Evolutionary conservation across 345 rosid species (phyloP), one percentile per base, ranked within the genome.

Genomic region (Raphanus sativus): DNA sequence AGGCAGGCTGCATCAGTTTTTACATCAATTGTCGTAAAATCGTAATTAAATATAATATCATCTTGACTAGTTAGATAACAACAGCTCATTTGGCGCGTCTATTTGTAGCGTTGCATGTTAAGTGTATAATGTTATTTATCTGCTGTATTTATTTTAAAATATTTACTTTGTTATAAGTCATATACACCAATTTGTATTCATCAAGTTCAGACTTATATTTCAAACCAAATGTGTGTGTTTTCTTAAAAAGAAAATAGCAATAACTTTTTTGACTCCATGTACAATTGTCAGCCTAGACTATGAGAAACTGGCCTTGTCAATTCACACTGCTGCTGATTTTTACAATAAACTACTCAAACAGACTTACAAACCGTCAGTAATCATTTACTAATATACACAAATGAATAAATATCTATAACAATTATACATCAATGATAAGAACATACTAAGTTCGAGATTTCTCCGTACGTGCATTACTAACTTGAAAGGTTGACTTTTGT

Each of bases 81-180:
- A 21, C 21, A 21, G 79, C 74, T 61, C 62, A 15, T 33, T 33
- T 69, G 69, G 74, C 68, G 62, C 67, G 67, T 67, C 68, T 75
- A 59, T 67, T 21, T 24, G 34, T 67, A 67, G 55, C 58, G 29
- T 25, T 60, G 60, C 67, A 67, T 75, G 32, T 40, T 48, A 55
- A 52, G 3, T 15, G 28, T 54, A 1, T 62, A 21, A 1, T 64
- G 58, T 10, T 4, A n/a, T 16, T 40, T 29, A 28, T 45, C 2
- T 56, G 21, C 11, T 8, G 16, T 29, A 9, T 28, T 1, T 32
- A 34, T 21, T 36, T 36, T 0, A 36, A 40, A 40, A 29, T 65
- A 65, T 13, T 4, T 30, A 9, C 15, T 59, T 68, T 38, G 67
- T 17, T 1, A 40, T 40, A 15, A 21, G 21, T 21, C 66, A 45